A percentile compares a stretch with the other conserved stretches of the same genome.
phyloP scores from a whole-genome alignment of 2,329 filamentous ascomycete genomes.

The Penicillium sp. region DNA sequence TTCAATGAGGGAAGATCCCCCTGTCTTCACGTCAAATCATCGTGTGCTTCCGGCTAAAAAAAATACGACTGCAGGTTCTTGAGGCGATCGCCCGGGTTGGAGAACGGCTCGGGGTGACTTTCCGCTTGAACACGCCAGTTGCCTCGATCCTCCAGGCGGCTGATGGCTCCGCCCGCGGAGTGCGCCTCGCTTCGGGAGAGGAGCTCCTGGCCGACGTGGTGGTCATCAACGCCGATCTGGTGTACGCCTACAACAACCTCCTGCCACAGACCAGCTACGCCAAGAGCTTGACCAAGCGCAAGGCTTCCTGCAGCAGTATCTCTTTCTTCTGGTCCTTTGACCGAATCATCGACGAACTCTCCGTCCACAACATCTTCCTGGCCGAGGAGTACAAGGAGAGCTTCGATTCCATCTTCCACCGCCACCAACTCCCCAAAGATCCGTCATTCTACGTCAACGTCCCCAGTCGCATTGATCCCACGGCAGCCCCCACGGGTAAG shows the following conservation, averaged over 20 bases:
- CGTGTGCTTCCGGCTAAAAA: background rate
- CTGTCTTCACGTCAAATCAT: background rate
- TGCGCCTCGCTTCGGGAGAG: conserved; percentile 51
- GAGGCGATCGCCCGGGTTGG: background rate
- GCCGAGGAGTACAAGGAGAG: conserved; percentile 65
- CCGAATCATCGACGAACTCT: conserved; percentile 53
- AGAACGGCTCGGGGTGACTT: background rate
- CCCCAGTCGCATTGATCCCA: conserved; percentile 61
- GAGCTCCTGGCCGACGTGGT: conserved; percentile 59
- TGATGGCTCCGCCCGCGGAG: background rate
- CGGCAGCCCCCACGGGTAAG: conserved; percentile 59
- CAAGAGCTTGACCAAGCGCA: conserved; percentile 29
- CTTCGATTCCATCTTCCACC: conserved; percentile 71
- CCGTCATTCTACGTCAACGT: conserved; percentile 76
- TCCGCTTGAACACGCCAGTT: background rate
- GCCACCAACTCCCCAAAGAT: conserved; percentile 59
- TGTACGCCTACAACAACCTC: conserved; percentile 68
- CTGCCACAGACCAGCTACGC: conserved; percentile 42
- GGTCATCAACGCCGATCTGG: conserved; percentile 66
- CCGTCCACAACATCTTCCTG: conserved; percentile 71
- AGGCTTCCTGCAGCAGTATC: conserved; percentile 64
- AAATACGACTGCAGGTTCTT: background rate
- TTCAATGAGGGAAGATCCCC: too few species aligned
- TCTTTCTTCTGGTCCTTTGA: conserved; percentile 61
- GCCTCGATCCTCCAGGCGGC: background rate